Evolutionary conservation across 805 yeast genomes (phyloP), one percentile per base, ranked within the genome.

Genomic region (Teunomyces barrocoloradensis): DNA sequence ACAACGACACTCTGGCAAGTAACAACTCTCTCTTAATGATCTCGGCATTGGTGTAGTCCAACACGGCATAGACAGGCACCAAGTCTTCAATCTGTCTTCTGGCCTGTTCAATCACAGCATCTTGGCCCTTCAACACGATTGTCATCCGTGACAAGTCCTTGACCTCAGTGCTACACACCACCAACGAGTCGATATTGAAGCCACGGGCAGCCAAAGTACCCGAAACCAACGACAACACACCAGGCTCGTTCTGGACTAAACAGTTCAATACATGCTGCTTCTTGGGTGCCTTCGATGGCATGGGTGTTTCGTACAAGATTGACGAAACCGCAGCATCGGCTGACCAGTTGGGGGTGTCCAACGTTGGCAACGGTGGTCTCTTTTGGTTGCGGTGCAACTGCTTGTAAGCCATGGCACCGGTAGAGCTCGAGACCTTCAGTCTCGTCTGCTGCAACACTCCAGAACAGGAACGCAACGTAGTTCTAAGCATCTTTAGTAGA

Each of bases 181-280:
- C 97, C 54, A 94, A 78, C 9, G 98, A 92, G 68, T 94, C 99
- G 62, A 94, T 94, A 74, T 94, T 94, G 82, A 94, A 94, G 13
- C 99, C 99, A 68, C 99, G 81, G 34, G 97, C 98, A 33, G 99
- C 99, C 56, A 94, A 78, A 45, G 96, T 90, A 46, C 97, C 97
- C 5, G 97, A 87, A 37, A 94, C 88, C 46, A 92, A 81, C 30
- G 96, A 85, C 59, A 94, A 75, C 40, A 94, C 99, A 78, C 99
- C 99, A 6, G 99, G 98, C 72, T 94, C 99, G 69, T 94, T 92
- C 72, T 94, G 98, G 13, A 94, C 99, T 64, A 94, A 78, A 74
- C 99, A 94, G 78, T 92, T 94, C 65, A 94, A 78, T 39, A 94
- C 95, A 60, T 94, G 99, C 61, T 87, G 87, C 56, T 86, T 84